Percentiles rank a stretch among this genome's conserved stretches.
Evolutionary conservation across 1,284 basidiomycete genomes (phyloP).

Genomic region (Cutaneotrichosporon dermatis): DNA sequence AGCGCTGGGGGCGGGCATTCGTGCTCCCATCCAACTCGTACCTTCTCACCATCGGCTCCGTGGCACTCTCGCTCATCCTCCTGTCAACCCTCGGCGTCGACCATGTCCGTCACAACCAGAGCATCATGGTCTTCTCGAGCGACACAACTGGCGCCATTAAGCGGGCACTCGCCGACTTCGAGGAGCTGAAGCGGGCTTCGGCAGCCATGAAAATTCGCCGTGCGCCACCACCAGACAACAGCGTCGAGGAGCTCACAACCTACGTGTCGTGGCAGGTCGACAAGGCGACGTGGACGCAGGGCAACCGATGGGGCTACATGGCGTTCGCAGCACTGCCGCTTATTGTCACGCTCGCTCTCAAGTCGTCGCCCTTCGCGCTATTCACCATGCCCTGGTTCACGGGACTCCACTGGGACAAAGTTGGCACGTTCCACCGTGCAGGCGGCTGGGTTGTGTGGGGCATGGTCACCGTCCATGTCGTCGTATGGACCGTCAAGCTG

Average conservation of each 20-base stretch:
- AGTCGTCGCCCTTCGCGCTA: conserved; percentile 73
- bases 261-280: conserved; percentile 26
- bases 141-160: conserved; percentile 50
- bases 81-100: conserved; percentile 59
- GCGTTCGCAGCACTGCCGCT: conserved; percentile 74
- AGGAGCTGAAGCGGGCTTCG: neutral
- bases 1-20: conserved; percentile 48
- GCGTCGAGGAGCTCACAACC: conserved; percentile 6
- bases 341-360: conserved; percentile 70
- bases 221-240: neutral
- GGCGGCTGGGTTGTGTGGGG: conserved; percentile 70
- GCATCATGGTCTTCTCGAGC: neutral
- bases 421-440: conserved; percentile 67
- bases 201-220: neutral
- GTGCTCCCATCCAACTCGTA: conserved; percentile 63
- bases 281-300: conserved; percentile 78
- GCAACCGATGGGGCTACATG: conserved; percentile 68
- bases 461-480: conserved; percentile 64
- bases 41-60: conserved; percentile 54
- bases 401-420: conserved; percentile 71
- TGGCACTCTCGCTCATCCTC: conserved; percentile 52
- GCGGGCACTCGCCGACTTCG: conserved; percentile 23
- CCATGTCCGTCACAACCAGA: conserved; percentile 54
- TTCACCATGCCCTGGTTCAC: conserved; percentile 65
- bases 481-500: conserved; percentile 71